These are phyloP conservation scores for Fagus sylvatica DNA, from an alignment of 306 rosid genomes.

Conservation along the genomic window DNA sequence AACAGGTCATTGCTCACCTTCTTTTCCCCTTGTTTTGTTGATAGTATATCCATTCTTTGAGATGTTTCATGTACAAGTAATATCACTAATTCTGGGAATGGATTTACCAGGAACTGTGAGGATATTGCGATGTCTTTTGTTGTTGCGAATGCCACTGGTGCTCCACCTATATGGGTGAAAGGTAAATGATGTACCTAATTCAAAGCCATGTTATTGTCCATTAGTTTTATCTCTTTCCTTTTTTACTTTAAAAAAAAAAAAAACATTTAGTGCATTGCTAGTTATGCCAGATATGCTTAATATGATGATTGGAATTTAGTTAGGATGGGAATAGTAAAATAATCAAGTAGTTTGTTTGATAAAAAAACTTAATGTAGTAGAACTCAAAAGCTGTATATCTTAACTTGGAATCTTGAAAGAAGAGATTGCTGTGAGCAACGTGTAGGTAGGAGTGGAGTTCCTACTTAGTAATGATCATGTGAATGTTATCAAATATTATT, in stretches of 20 bases:
- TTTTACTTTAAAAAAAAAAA: too few species aligned
- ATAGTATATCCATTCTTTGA: not conserved
- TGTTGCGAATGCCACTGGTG: conserved; percentile 86
- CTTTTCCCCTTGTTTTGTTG: not conserved
- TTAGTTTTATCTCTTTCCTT: not conserved
- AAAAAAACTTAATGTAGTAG: not conserved
- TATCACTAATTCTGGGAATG: conserved; percentile 22
- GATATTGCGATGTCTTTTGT: conserved; percentile 98
- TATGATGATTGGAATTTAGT: not conserved
- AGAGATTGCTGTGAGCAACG: not conserved
- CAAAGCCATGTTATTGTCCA: not conserved
- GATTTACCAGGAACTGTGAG: conserved; percentile 86
- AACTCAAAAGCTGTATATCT: not conserved
- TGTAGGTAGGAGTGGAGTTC: not conserved
- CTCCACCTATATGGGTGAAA: conserved; percentile 98
- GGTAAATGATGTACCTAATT: conserved; percentile 46
- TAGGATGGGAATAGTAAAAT: too few species aligned
- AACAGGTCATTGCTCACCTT: conserved; percentile 58
- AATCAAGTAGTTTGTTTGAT: not conserved
- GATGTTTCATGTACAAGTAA: not conserved
- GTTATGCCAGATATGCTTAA: not conserved
- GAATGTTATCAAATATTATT: not conserved
- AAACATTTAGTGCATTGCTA: not conserved
- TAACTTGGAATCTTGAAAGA: not conserved
- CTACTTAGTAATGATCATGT: not conserved